Evolutionary conservation across 176 grass and related monocot species (phyloP).

Genomic region (Oryza glumipatula): DNA sequence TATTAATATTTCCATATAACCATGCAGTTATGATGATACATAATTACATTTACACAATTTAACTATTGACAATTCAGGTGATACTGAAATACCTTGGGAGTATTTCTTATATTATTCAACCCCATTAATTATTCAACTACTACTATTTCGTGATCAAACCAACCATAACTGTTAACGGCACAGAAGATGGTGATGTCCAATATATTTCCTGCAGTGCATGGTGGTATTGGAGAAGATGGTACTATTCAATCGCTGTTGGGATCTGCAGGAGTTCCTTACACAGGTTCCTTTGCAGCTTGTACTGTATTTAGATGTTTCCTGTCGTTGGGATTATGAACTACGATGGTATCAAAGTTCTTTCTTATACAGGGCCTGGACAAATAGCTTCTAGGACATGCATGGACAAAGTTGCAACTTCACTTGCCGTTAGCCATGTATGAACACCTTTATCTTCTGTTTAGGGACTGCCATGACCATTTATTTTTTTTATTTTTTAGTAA

Average conservation of each 20-base stretch:
- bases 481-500: slow-evolving; percentile 5
- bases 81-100: not conserved
- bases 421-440: slow-evolving; percentile 76
- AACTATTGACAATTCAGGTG: slow-evolving; percentile 17
- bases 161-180: not conserved
- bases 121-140: not conserved
- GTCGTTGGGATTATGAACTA: slow-evolving; percentile 34
- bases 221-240: slow-evolving; percentile 98
- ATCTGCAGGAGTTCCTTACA: slow-evolving; percentile 84
- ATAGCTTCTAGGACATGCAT: slow-evolving; percentile 90
- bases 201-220: slow-evolving; percentile 77
- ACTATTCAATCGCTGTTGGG: slow-evolving; percentile 88
- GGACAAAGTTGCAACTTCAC: slow-evolving; percentile 85
- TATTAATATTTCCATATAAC: not conserved
- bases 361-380: slow-evolving; percentile 74
- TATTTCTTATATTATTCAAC: slow-evolving; percentile 20
- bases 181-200: not conserved
- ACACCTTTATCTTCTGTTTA: slow-evolving; percentile 36
- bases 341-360: slow-evolving; percentile 15
- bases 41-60: not conserved
- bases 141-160: not conserved
- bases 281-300: slow-evolving; percentile 49
- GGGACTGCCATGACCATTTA: not conserved
- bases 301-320: slow-evolving; percentile 11
- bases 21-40: not conserved